Base-by-base conservation (phyloP, 2,329 filamentous ascomycete species). In the Emydomyces testavorans region DNA sequence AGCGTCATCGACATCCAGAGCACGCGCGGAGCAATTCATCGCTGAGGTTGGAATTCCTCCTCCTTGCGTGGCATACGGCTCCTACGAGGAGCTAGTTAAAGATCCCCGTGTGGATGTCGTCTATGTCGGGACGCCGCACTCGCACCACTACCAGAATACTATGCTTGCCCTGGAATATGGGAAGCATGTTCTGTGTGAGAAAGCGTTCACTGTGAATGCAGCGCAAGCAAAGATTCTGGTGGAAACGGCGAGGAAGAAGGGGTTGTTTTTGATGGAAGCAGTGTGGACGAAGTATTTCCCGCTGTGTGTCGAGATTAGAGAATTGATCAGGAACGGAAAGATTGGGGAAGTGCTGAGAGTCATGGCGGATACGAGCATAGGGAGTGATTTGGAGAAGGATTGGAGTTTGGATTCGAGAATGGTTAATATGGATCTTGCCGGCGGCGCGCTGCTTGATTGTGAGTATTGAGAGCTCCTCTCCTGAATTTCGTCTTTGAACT, bases 261-360 rank as follows among this genome's bases (percentile, higher is more conserved):
- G 78, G 51, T 62, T 86, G 62, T 83, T 84, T 72, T 68, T 90
- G 52, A 88, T 89, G 83, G 85, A 90, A 67, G 85, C 85, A 36
- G 85, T 93, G 16, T 94, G 87, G 88, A 93, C 86, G 29, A 75
- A 88, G 50, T 92, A 83, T 69, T 92, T 94, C 69, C 88, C 88
- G 2, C 69, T 94, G 10, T 89, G 83, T 59, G 77, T 87, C 62
- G 78, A 89, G 59, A 67, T 88, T 18, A 57, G 68, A 13, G 60
- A 67, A 10, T 51, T 65, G 46, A 76, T 81, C 57, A 68, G 70
- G 54, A 75, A 79, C 55, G 80, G 80, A 3, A 71, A 71, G 15
- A 77, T 84, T 42, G 78, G 78, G 2, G 71, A 72, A 43, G 72
- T 81, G 18, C 62, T 75, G 28, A 71, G 78, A 26, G 75, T 78